A percentile compares a stretch with the other conserved stretches of the same genome.
These are phyloP conservation scores for Naganishia vaughanmartiniae DNA, from an alignment of 768 basidiomycete genomes.

Conservation along the genomic window DNA sequence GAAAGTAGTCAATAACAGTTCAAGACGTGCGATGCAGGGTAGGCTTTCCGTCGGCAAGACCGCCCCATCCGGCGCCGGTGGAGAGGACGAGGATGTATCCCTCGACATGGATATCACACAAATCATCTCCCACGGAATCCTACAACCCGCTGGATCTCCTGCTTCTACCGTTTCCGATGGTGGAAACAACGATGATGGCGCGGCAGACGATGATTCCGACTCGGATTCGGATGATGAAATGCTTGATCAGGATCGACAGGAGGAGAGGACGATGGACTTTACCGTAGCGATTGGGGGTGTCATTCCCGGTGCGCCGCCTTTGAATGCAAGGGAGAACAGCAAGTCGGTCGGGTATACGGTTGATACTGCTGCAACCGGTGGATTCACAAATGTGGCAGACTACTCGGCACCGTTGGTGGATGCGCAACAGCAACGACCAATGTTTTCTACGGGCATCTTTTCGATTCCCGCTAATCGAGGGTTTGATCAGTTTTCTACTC, in stretches of 20 bases:
- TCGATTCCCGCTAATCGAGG: conserved; percentile 22
- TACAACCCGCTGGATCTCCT: conserved; percentile 22
- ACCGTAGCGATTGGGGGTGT: conserved; percentile 51
- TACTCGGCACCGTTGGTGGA: conserved; percentile 14
- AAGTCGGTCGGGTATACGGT: conserved; percentile 47
- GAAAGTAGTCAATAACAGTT: conserved; percentile 19
- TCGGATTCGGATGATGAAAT: conserved; percentile 32
- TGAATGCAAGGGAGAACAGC: conserved; percentile 39
- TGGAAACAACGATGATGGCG: conserved; percentile 30
- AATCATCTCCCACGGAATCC: conserved; percentile 17
- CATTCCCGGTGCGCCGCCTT: conserved; percentile 46
- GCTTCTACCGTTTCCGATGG: conserved; percentile 26
- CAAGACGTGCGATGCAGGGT: conserved; percentile 8
- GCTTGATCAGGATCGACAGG: conserved; percentile 28
- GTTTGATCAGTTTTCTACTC: conserved; percentile 14
- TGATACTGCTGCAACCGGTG: neutral
- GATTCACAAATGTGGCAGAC: neutral
- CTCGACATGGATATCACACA: conserved; percentile 35
- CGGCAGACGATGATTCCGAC: conserved; percentile 41
- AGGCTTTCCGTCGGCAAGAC: conserved; percentile 15
- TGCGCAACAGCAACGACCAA: conserved; percentile 1
- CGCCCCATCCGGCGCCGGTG: neutral
- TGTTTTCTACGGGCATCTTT: conserved; percentile 24
- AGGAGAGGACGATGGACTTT: conserved; percentile 51
- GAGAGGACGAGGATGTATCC: conserved; percentile 7